Conservation (phyloP, 2,329 filamentous ascomycete genomes). For the Colletotrichum tofieldiae region DNA sequence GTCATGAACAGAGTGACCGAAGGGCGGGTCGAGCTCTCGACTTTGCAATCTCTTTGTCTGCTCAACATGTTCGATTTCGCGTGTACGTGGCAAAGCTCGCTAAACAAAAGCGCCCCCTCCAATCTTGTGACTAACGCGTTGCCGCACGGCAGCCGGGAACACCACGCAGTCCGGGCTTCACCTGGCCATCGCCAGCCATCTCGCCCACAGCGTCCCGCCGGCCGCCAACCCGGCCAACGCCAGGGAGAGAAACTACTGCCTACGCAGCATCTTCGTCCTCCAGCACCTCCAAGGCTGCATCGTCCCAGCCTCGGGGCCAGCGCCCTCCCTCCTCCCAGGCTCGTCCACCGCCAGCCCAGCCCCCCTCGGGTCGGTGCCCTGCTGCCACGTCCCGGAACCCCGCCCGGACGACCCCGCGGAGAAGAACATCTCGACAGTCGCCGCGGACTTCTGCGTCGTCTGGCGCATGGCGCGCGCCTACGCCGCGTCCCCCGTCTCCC, state of each 20-base stretch:
- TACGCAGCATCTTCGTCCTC: constrained; percentile 60
- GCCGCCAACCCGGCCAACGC: constrained; percentile 43
- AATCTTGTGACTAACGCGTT: background rate
- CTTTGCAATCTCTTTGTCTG: constrained; percentile 56
- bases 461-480: constrained; percentile 65
- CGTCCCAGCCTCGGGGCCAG: constrained; percentile 16
- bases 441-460: constrained; percentile 60
- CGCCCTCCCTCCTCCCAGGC: background rate
- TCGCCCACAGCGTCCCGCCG: constrained; percentile 45
- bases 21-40: constrained; percentile 55
- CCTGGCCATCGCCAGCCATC: constrained; percentile 46
- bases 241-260: constrained; percentile 50
- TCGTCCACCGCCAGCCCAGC: background rate
- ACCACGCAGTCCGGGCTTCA: constrained; percentile 46
- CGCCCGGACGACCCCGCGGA: constrained; percentile 39
- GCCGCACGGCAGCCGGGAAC: constrained; percentile 45
- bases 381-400: constrained; percentile 4
- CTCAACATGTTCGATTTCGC: constrained; percentile 56
- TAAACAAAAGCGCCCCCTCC: background rate
- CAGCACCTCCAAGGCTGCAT: constrained; percentile 58
- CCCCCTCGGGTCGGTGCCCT: background rate
- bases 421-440: constrained; percentile 62
- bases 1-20: constrained; percentile 54
- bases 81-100: constrained; percentile 43
- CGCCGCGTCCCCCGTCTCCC: constrained; percentile 60